A percentile compares a stretch with the other conserved stretches of the same genome.
phyloP scores from a whole-genome alignment of 148 eudicot genomes.

The Talinum fruticosum region DNA sequence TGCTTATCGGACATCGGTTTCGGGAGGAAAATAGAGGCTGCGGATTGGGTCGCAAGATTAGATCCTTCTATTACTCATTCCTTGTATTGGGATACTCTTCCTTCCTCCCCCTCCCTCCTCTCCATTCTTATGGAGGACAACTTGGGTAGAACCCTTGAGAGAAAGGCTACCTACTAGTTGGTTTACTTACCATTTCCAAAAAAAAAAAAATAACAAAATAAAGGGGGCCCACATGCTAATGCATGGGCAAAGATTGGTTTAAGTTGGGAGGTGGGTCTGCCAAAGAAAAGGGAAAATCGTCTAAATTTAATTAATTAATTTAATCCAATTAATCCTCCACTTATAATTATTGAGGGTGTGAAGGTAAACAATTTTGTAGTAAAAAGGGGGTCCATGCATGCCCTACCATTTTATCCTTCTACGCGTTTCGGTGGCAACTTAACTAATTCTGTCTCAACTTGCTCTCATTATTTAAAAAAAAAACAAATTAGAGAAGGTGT shows the following conservation, averaged over 20 bases:
- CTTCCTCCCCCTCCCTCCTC: too few species aligned
- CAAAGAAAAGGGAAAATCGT: background rate
- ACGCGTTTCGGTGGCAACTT: conserved; percentile 29
- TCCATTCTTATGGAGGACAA: too few species aligned
- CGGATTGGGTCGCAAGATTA: too few species aligned
- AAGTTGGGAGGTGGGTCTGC: conserved; percentile 1
- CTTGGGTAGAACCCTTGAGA: too few species aligned
- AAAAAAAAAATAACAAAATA: too few species aligned
- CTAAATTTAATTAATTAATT: background rate
- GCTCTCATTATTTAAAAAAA: background rate
- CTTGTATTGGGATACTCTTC: too few species aligned
- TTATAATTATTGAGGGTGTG: background rate
- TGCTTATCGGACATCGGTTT: too few species aligned
- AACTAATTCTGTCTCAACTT: conserved; percentile 8
- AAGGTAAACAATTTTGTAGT: background rate
- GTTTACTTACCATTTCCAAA: too few species aligned
- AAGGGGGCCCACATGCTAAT: conserved; percentile 8
- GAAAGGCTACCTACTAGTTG: too few species aligned
- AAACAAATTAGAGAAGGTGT: background rate
- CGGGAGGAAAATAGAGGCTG: too few species aligned
- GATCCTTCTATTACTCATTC: too few species aligned
- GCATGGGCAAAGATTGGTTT: background rate
- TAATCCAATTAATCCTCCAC: background rate
- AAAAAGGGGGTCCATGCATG: background rate
- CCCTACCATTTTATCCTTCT: conserved; percentile 23